Percentiles rank a stretch among this genome's conserved stretches.
phyloP scores from a whole-genome alignment of 1,139 yeast species.

The Geotrichum siamense region DNA sequence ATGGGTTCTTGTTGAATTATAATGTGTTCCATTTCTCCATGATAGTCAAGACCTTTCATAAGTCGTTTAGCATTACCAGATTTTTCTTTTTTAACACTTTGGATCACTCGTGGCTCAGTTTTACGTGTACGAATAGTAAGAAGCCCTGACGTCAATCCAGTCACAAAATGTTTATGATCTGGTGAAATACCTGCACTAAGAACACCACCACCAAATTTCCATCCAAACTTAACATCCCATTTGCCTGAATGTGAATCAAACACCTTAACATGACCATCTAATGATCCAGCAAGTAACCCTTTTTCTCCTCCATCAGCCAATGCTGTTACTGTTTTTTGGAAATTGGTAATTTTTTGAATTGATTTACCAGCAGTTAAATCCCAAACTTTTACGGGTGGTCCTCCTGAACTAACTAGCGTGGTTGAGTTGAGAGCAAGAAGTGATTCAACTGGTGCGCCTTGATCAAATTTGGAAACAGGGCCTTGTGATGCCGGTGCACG shows the following conservation, averaged over 20 bases:
- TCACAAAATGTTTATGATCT: slow-evolving; percentile 78
- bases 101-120: slow-evolving; percentile 52
- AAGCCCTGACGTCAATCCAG: slow-evolving; percentile 89
- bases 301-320: slow-evolving; percentile 52
- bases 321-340: slow-evolving; percentile 89
- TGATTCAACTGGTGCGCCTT: slow-evolving; percentile 79
- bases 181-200: slow-evolving; percentile 88
- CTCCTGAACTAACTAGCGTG: slow-evolving; percentile 74
- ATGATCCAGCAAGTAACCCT: slow-evolving; percentile 83
- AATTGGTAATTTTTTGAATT: slow-evolving; percentile 61
- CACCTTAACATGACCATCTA: slow-evolving; percentile 95
- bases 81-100: slow-evolving; percentile 33
- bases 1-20: slow-evolving; percentile 50
- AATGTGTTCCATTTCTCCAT: slow-evolving; percentile 80
- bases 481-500: slow-evolving; percentile 42
- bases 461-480: slow-evolving; percentile 48
- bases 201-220: slow-evolving; percentile 95
- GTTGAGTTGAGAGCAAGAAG: slow-evolving; percentile 77
- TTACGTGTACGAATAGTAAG: slow-evolving; percentile 83
- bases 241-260: slow-evolving; percentile 67
- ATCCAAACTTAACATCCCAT: slow-evolving; percentile 92
- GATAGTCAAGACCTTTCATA: slow-evolving; percentile 86
- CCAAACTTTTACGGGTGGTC: slow-evolving; percentile 84
- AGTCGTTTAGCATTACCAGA: slow-evolving; percentile 59
- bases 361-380: slow-evolving; percentile 72